Conservation (phyloP, 139 green algal genomes). For the Coccomyxa sp. region DNA sequence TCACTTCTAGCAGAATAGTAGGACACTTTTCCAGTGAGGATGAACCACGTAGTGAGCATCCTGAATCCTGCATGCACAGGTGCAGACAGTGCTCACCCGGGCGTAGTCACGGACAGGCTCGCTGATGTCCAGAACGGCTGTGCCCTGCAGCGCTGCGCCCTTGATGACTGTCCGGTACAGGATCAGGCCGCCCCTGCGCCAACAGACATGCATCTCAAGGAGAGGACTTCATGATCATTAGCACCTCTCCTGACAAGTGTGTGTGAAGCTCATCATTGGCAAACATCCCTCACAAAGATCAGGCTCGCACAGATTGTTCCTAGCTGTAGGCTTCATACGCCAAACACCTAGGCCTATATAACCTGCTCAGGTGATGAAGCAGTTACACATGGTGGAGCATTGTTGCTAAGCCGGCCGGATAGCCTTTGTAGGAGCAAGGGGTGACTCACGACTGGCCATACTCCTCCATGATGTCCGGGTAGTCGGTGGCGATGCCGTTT, state of each 20-base stretch:
- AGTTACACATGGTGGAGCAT: neutral
- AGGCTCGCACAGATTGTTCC: too few species aligned
- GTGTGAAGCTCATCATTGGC: too few species aligned
- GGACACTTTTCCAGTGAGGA: neutral
- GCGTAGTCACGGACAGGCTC: conserved; percentile 26
- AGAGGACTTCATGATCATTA: neutral
- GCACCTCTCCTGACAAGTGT: too few species aligned
- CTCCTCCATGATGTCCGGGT: conserved; percentile 46
- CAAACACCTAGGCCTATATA: neutral
- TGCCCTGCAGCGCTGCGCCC: neutral
- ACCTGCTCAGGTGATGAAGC: neutral
- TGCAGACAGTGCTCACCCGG: neutral
- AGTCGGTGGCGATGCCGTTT: conserved; percentile 15
- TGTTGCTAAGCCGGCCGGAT: neutral
- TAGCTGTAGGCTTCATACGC: too few species aligned
- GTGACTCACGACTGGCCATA: conserved; percentile 42
- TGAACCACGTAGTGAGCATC: too few species aligned
- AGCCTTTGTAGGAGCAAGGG: neutral
- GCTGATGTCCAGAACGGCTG: conserved; percentile 11
- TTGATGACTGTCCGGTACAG: conserved; percentile 31
- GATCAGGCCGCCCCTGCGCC: conserved; percentile 36
- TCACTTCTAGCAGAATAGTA: neutral
- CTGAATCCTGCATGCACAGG: neutral
- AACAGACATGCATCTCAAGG: neutral
- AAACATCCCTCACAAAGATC: too few species aligned